phyloP scores from a whole-genome alignment of 257 asterid genomes.

The Solanum pinnatisectum region DNA sequence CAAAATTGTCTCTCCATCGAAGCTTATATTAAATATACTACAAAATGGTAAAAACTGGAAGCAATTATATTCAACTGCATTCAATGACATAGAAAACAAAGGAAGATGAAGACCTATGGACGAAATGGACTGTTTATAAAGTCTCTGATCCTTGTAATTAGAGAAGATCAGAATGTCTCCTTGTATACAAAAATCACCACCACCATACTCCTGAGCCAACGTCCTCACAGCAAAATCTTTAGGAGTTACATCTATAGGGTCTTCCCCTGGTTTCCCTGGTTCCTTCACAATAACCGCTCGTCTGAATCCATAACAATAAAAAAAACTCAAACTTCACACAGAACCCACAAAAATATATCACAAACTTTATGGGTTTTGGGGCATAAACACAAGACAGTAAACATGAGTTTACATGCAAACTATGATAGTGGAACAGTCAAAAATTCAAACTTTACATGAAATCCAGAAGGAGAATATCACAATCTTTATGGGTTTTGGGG shows the following conservation, averaged over 20 bases:
- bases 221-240: conserved; percentile 83
- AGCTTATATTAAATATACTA: not conserved
- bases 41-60: not conserved
- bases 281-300: conserved; percentile 75
- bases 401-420: not conserved
- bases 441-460: not conserved
- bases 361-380: not conserved
- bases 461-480: not conserved
- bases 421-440: not conserved
- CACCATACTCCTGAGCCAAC: conserved; percentile 87
- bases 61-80: not conserved
- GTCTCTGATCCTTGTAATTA: conserved; percentile 86
- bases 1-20: not conserved
- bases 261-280: conserved; percentile 42
- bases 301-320: conserved; percentile 31
- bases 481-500: not conserved
- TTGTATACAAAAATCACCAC: conserved; percentile 66
- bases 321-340: not conserved
- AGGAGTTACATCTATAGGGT: conserved; percentile 57
- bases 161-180: conserved; percentile 66
- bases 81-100: not conserved
- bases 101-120: conserved; percentile 34
- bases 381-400: not conserved
- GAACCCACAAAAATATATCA: not conserved
- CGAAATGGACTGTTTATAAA: conserved; percentile 58